Evolutionary conservation across 2,329 filamentous ascomycete species (phyloP).

Genomic region (Ascochyta viciae-villosae): DNA sequence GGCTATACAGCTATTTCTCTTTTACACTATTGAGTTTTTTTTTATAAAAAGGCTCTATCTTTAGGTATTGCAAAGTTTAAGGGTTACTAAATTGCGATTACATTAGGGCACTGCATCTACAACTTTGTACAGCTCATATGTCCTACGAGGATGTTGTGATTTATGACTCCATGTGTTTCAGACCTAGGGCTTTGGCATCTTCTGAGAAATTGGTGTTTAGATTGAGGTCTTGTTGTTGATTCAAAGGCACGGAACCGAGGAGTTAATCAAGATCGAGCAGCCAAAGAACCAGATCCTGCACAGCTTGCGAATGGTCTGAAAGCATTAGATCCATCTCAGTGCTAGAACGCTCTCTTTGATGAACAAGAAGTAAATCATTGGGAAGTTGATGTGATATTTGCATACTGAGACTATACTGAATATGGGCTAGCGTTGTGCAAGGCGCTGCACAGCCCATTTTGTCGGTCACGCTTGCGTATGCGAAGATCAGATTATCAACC

Average conservation of each 20-base stretch:
- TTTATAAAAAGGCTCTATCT: no score
- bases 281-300: conserved; percentile 1
- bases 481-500: no score
- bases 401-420: background rate
- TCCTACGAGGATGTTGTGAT: background rate
- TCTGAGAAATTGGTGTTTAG: background rate
- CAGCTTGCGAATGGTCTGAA: background rate
- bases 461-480: background rate
- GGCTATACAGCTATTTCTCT: no score
- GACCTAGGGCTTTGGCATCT: background rate
- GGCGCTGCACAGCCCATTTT: background rate
- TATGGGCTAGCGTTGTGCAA: background rate
- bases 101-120: conserved; percentile 5
- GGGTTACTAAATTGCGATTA: conserved; percentile 10
- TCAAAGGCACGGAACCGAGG: conserved; percentile 10
- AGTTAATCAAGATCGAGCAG: conserved; percentile 14
- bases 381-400: background rate
- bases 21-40: no score
- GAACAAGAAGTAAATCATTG: background rate
- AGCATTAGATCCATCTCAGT: conserved; percentile 1
- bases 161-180: background rate
- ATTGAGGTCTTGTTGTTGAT: conserved; percentile 7
- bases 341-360: background rate
- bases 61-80: background rate
- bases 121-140: background rate